These are phyloP conservation scores for Xanthoconium purpureum DNA, from an alignment of 768 basidiomycete species.

Conservation along the genomic window DNA sequence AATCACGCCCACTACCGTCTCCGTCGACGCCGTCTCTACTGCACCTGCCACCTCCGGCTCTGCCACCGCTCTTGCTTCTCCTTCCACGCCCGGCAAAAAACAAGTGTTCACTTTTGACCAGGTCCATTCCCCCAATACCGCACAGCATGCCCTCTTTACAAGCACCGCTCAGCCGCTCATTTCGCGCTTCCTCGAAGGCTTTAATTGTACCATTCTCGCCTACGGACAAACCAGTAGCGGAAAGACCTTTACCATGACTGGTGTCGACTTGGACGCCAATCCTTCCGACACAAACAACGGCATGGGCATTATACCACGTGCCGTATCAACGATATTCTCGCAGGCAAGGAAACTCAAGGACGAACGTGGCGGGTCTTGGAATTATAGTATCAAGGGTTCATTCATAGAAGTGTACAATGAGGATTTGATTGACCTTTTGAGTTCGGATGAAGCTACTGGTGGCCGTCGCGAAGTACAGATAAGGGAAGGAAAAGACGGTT, in stretches of 20 bases:
- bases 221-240: conserved; percentile 35
- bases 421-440: conserved; percentile 93
- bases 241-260: conserved; percentile 87
- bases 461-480: conserved; percentile 86
- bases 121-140: conserved; percentile 82
- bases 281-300: conserved; percentile 76
- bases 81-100: conserved; percentile 62
- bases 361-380: conserved; percentile 74
- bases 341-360: conserved; percentile 73
- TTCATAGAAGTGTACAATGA: conserved; percentile 99
- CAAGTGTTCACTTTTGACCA: conserved; percentile 92
- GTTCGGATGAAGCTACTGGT: conserved; percentile 64
- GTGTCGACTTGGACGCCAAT: conserved; percentile 85
- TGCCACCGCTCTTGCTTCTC: conserved; percentile 45
- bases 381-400: conserved; percentile 77
- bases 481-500: conserved; percentile 93
- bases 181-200: conserved; percentile 85
- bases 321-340: conserved; percentile 85
- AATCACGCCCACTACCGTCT: conserved; percentile 66
- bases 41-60: conserved; percentile 50
- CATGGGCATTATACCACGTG: conserved; percentile 95
- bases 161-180: conserved; percentile 83
- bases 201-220: conserved; percentile 76
- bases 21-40: conserved; percentile 71
- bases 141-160: conserved; percentile 83